Percentiles rank a stretch among this genome's conserved stretches.
These are phyloP conservation scores for Ophiocordyceps camponoti-floridani DNA, from an alignment of 2,329 filamentous ascomycete species.

Conservation along the genomic window DNA sequence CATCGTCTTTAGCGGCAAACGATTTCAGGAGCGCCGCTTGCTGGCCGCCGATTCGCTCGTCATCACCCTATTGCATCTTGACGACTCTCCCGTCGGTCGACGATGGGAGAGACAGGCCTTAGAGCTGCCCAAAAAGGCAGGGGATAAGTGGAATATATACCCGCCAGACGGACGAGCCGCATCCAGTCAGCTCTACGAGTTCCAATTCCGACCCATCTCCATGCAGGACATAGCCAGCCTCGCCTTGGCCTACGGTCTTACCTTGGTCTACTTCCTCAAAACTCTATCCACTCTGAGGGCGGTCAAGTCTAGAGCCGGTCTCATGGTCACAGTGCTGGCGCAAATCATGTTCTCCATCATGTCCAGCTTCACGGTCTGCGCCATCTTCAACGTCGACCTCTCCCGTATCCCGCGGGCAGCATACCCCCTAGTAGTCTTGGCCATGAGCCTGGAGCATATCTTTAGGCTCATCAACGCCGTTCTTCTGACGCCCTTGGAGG, in stretches of 20 bases:
- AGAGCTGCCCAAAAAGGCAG: slow-evolving; percentile 28
- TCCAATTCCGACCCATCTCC: slow-evolving; percentile 60
- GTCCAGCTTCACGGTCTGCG: slow-evolving; percentile 66
- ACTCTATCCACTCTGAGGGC: slow-evolving; percentile 53
- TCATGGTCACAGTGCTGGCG: slow-evolving; percentile 50
- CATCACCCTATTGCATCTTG: slow-evolving; percentile 54
- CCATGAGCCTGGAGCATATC: slow-evolving; percentile 64
- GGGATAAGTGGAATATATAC: slow-evolving; percentile 46
- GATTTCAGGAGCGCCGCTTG: slow-evolving; percentile 48
- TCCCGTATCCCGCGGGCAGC: slow-evolving; percentile 56
- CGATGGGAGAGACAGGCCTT: slow-evolving; percentile 46
- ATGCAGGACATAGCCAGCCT: slow-evolving; percentile 45
- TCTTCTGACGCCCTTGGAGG: slow-evolving; percentile 50
- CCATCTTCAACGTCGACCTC: slow-evolving; percentile 56
- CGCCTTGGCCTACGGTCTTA: slow-evolving; percentile 44
- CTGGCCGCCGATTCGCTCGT: slow-evolving; percentile 62
- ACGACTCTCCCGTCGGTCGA: slow-evolving; percentile 43
- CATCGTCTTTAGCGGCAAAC: slow-evolving; percentile 69
- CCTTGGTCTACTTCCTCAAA: slow-evolving; percentile 44
- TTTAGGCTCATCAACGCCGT: slow-evolving; percentile 65
- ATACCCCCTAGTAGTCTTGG: slow-evolving; percentile 61
- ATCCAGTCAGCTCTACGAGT: slow-evolving; percentile 52
- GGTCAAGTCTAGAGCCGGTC: slow-evolving; percentile 56
- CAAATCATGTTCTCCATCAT: slow-evolving; percentile 58
- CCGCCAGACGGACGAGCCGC: slow-evolving; percentile 35